Evolutionary conservation across 2,329 filamentous ascomycete species (phyloP).

Genomic region (Cercospora sesami): DNA sequence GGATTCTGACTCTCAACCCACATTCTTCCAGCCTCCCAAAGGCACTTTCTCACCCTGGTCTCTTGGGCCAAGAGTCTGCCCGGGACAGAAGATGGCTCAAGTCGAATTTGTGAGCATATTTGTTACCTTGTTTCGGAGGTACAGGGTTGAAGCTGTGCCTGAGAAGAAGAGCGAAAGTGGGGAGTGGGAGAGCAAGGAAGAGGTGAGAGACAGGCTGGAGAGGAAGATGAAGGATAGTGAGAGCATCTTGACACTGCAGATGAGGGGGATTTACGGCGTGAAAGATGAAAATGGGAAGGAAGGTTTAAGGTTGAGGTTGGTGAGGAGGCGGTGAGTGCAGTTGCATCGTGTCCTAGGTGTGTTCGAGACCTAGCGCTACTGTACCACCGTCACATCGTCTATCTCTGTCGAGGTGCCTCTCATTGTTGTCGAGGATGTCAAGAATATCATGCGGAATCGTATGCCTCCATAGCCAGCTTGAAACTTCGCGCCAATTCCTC

Average conservation of each 20-base stretch:
- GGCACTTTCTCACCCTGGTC: slow-evolving; percentile 53
- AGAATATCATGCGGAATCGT: not conserved
- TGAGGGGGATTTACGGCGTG: slow-evolving; percentile 32
- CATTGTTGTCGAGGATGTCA: not conserved
- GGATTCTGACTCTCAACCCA: not conserved
- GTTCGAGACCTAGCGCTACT: too few relatives aligned
- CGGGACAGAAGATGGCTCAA: slow-evolving; percentile 57
- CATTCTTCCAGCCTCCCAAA: slow-evolving; percentile 41
- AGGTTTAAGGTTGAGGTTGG: slow-evolving; percentile 24
- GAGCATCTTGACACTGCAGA: slow-evolving; percentile 33
- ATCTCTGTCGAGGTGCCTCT: not conserved
- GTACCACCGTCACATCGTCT: not conserved
- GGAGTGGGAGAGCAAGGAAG: slow-evolving; percentile 18
- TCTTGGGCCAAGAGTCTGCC: slow-evolving; percentile 52
- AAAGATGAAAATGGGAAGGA: slow-evolving; percentile 10
- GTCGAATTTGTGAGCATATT: slow-evolving; percentile 56
- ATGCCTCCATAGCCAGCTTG: not conserved
- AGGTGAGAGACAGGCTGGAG: slow-evolving; percentile 29
- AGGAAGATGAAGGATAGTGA: slow-evolving; percentile 28
- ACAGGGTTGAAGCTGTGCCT: slow-evolving; percentile 29
- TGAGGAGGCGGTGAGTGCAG: slow-evolving; percentile 7
- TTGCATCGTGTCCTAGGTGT: too few relatives aligned
- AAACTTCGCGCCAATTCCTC: not conserved
- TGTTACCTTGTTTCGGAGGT: slow-evolving; percentile 39
- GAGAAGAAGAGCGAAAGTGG: slow-evolving; percentile 13